These are phyloP conservation scores for Halophytophthora batemanensis DNA, from an alignment of 352 stramenopile species.

Conservation along the genomic window DNA sequence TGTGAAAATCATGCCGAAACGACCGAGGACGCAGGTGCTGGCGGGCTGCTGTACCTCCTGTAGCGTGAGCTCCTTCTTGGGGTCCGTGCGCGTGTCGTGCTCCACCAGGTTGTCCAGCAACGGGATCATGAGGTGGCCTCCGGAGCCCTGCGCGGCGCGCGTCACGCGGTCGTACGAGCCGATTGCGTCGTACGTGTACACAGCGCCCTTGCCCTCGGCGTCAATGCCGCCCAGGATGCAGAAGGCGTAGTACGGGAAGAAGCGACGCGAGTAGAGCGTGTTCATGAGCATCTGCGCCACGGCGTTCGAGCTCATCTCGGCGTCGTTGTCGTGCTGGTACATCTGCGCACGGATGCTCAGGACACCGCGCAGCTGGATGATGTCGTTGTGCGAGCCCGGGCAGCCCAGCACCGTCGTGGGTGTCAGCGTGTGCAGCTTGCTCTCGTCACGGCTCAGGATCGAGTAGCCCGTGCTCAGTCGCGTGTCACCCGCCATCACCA, in stretches of 20 bases:
- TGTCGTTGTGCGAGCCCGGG: slow-evolving; percentile 83
- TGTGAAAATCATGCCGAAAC: background rate
- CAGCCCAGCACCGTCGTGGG: slow-evolving; percentile 68
- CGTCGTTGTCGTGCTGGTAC: slow-evolving; percentile 95
- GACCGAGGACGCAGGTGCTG: too few relatives aligned
- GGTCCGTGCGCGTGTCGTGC: slow-evolving; percentile 88
- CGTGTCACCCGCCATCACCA: slow-evolving; percentile 95
- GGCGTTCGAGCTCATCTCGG: slow-evolving; percentile 88
- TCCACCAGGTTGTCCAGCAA: slow-evolving; percentile 97
- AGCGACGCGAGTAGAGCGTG: slow-evolving; percentile 97
- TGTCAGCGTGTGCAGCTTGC: slow-evolving; percentile 85
- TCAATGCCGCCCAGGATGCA: slow-evolving; percentile 97
- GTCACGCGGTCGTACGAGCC: slow-evolving; percentile 86
- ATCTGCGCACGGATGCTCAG: slow-evolving; percentile 81
- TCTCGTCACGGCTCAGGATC: slow-evolving; percentile 95
- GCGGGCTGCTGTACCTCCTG: slow-evolving; percentile 87
- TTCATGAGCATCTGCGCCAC: slow-evolving; percentile 97
- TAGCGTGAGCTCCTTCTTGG: slow-evolving; percentile 87
- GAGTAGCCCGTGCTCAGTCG: slow-evolving; percentile 96
- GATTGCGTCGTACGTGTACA: slow-evolving; percentile 99
- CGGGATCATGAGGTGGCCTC: slow-evolving; percentile 97
- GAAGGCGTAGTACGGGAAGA: slow-evolving; percentile 99
- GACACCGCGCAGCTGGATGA: slow-evolving; percentile 81
- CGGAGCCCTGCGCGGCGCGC: slow-evolving; percentile 83
- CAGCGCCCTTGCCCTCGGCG: slow-evolving; percentile 92